phyloP scores from a whole-genome alignment of 2,329 filamentous ascomycete species.

The Lachnum nothofagi region DNA sequence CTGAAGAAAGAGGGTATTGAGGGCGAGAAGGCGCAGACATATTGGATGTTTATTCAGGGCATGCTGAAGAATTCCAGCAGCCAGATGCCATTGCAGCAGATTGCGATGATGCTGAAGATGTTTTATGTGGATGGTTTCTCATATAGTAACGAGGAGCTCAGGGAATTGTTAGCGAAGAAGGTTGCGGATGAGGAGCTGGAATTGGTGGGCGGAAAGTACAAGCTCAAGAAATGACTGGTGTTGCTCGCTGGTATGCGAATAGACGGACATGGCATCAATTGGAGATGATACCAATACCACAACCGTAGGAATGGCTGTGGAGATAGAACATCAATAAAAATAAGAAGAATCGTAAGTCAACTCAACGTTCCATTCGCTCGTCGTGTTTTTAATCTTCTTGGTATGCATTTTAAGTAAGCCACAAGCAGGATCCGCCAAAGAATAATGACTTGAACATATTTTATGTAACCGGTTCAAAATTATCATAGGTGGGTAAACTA shows the following conservation, averaged over 20 bases:
- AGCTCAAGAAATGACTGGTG: conserved; percentile 51
- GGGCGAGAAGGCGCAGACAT: conserved; percentile 63
- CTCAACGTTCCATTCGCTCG: no score
- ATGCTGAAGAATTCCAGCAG: conserved; percentile 90
- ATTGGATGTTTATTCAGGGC: conserved; percentile 86
- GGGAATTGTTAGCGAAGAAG: conserved; percentile 74
- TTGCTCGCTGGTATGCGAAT: background rate
- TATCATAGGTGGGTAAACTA: no score
- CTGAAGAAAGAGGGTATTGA: conserved; percentile 51
- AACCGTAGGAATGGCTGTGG: no score
- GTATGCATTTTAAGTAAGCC: no score
- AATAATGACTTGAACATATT: no score
- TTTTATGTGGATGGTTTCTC: conserved; percentile 81
- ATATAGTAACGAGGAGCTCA: conserved; percentile 83
- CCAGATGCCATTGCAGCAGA: conserved; percentile 72
- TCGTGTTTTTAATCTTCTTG: no score
- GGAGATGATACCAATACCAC: no score
- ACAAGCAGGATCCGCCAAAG: no score
- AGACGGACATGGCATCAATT: background rate
- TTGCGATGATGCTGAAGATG: conserved; percentile 94
- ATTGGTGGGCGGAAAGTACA: conserved; percentile 65
- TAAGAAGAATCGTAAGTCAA: no score
- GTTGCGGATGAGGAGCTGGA: conserved; percentile 67
- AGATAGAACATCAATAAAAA: no score
- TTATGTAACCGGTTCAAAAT: no score